A percentile compares a stretch with the other conserved stretches of the same genome.
These are phyloP conservation scores for Herpomyces periplanetae DNA, from an alignment of 2,329 filamentous ascomycete species.

Conservation along the genomic window DNA sequence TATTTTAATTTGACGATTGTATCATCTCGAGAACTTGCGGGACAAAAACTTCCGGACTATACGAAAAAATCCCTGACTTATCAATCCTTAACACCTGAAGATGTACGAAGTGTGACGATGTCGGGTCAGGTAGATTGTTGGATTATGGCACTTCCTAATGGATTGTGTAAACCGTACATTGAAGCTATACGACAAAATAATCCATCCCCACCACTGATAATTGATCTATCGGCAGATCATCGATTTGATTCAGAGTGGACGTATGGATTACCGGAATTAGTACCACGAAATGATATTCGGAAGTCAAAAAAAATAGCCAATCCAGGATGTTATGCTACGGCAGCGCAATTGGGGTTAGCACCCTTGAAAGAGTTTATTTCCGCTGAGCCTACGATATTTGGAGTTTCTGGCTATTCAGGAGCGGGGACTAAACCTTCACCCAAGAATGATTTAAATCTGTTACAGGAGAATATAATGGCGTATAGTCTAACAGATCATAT, in stretches of 20 bases:
- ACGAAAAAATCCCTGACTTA: slow-evolving; percentile 68
- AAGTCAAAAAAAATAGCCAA: slow-evolving; percentile 50
- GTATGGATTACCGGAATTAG: slow-evolving; percentile 58
- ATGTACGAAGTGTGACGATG: slow-evolving; percentile 46
- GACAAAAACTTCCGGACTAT: slow-evolving; percentile 57
- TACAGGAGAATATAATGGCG: slow-evolving; percentile 56
- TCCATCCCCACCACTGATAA: no score
- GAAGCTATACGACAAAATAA: slow-evolving; percentile 34
- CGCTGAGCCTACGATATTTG: slow-evolving; percentile 45
- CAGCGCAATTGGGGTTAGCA: slow-evolving; percentile 52
- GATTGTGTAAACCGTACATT: slow-evolving; percentile 69
- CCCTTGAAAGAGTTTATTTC: slow-evolving; percentile 39
- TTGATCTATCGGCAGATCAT: slow-evolving; percentile 89
- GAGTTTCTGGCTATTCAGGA: slow-evolving; percentile 70
- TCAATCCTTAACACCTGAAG: slow-evolving; percentile 54
- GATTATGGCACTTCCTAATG: slow-evolving; percentile 89
- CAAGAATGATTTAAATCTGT: slow-evolving; percentile 56
- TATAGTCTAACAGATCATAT: slow-evolving; percentile 79
- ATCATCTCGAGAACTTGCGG: slow-evolving; percentile 61
- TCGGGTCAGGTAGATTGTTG: slow-evolving; percentile 63
- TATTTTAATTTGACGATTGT: slow-evolving; percentile 65
- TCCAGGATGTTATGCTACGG: slow-evolving; percentile 82
- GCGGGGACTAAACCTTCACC: slow-evolving; percentile 73
- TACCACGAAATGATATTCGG: slow-evolving; percentile 32
- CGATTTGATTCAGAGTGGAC: slow-evolving; percentile 55